Base-by-base conservation (phyloP, 208 protist genomes). In the Kentomonas sorsogonicus region DNA sequence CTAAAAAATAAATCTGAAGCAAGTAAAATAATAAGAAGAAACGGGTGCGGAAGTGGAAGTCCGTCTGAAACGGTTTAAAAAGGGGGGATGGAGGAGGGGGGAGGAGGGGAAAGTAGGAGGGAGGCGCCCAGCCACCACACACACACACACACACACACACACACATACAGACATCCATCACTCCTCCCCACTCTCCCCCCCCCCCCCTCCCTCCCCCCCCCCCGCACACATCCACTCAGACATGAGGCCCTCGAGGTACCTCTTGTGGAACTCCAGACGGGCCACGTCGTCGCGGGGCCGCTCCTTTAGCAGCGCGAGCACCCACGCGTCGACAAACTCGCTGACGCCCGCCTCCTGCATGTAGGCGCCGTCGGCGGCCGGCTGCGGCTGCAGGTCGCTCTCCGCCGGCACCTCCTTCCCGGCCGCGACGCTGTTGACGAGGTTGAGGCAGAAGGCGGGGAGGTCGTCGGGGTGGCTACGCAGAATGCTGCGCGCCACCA, bases 261-360 rank as follows among this genome's bases (percentile, higher is more conserved):
- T 65, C 59, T 88, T 78, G 72, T 96, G 90, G 52, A 96, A 96
- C 15, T 77, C 64, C 47, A 96, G 68, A 13, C 79, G 63, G 34
- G 83, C 86, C 16, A 65, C 50, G 53, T 90, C 82, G 15, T 74
- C 74, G 15, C 44, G 58, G 0, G 84, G 86, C 13, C 81, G 74
- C 59, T 82, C 77, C 44, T 72, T 66, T 18, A 96, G 70, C 53
- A 96, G 68, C 39, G 86, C 86, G 38, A 96, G 61, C 51, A 96
- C 69, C 87, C 90, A 96, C 29, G 66, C 69, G 66, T 96, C 86
- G 23, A 96, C 44, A 63, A 96, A 94, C 48, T 89, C 86, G 54
- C 76, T 89, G 40, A 96, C 61, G 48, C 75, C 69, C 26, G 75
- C 74, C 31, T 80, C 74, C 13, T 73, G 59, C 82, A 96, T 86